These are phyloP conservation scores for Teratosphaeria viscida DNA, from an alignment of 2,329 filamentous ascomycete species.

Conservation along the genomic window DNA sequence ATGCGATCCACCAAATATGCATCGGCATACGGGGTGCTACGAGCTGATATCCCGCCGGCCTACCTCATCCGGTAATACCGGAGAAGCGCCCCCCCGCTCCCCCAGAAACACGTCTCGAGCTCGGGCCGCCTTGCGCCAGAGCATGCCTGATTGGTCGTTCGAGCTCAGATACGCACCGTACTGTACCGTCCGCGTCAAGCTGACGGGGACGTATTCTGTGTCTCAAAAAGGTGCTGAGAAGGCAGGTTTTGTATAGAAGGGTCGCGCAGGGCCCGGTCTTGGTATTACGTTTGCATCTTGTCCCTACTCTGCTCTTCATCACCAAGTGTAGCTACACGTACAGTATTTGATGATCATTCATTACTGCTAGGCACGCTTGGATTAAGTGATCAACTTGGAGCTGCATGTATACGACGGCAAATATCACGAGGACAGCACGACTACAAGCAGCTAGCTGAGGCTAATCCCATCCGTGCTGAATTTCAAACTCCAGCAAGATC, in stretches of 20 bases:
- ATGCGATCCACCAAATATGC: too few species aligned
- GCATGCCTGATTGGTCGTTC: background rate
- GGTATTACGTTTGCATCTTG: too few species aligned
- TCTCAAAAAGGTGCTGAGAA: background rate
- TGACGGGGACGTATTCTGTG: background rate
- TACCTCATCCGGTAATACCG: background rate
- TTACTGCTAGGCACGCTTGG: too few species aligned
- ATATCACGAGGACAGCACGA: background rate
- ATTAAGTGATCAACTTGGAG: background rate
- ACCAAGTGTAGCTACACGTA: too few species aligned
- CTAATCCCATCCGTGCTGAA: background rate
- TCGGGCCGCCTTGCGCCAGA: background rate
- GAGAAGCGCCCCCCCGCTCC: background rate
- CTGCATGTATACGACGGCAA: background rate
- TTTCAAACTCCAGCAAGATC: background rate
- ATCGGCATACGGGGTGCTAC: too few species aligned
- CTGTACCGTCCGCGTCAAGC: background rate
- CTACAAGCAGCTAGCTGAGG: background rate
- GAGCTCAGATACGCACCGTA: background rate
- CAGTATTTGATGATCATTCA: too few species aligned
- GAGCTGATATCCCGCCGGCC: background rate
- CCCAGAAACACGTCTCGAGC: background rate
- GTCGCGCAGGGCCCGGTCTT: background rate
- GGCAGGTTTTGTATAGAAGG: background rate
- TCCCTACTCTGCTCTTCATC: too few species aligned